phyloP scores from a whole-genome alignment of 306 rosid genomes.

The Spatholobus suberectus region DNA sequence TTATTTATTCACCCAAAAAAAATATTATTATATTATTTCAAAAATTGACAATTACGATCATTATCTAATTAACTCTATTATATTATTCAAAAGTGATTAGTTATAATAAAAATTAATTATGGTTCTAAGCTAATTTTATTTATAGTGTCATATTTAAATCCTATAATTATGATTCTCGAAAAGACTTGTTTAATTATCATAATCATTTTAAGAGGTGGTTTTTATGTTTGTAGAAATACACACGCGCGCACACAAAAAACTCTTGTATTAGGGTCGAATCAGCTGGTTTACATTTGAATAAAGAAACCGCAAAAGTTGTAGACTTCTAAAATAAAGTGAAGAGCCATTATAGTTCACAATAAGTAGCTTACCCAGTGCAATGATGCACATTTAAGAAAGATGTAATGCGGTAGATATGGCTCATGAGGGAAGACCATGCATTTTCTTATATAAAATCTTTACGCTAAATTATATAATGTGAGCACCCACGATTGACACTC shows the following conservation, averaged over 20 bases:
- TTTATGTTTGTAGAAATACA: not conserved
- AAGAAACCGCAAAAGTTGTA: not conserved
- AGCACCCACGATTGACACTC: too few relatives aligned
- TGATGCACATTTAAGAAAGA: conserved; percentile 46
- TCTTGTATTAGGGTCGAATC: not conserved
- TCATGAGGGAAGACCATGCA: not conserved
- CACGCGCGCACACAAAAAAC: not conserved
- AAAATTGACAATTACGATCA: not conserved
- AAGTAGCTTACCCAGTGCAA: conserved; percentile 50
- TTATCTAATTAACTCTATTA: not conserved
- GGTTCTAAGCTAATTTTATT: not conserved
- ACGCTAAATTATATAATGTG: not conserved
- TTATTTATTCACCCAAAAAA: too few relatives aligned
- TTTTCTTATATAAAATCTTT: not conserved
- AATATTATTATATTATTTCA: not conserved
- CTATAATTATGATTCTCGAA: not conserved
- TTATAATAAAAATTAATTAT: not conserved
- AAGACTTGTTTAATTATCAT: not conserved
- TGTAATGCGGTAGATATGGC: conserved; percentile 31
- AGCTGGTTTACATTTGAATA: not conserved
- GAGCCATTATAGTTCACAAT: conserved; percentile 39
- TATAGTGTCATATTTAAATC: not conserved
- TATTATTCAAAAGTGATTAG: not conserved
- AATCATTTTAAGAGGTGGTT: not conserved
- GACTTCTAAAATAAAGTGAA: not conserved